A percentile compares a stretch with the other conserved stretches of the same genome.
These are phyloP conservation scores for Rosa hybrid DNA, from an alignment of 331 rosid species.

Conservation along the genomic window DNA sequence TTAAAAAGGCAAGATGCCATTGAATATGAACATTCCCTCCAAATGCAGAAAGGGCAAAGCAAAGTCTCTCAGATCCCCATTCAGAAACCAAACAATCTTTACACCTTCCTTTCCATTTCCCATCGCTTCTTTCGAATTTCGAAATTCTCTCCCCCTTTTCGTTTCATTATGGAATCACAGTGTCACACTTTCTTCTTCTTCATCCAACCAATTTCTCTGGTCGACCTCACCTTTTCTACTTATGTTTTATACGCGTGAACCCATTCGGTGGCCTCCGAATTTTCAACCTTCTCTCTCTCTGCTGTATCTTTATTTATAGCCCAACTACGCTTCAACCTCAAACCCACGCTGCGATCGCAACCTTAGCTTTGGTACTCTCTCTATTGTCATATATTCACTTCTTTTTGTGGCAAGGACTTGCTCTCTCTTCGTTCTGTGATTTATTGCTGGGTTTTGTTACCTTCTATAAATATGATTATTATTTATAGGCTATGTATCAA, in stretches of 20 bases:
- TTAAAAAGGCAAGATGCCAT: not conserved
- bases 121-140: not conserved
- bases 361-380: slow-evolving; percentile 18
- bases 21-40: slow-evolving; percentile 28
- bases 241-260: slow-evolving; percentile 18
- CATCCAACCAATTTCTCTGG: slow-evolving; percentile 13
- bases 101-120: not conserved
- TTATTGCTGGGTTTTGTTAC: not conserved
- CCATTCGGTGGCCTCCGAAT: slow-evolving; percentile 32
- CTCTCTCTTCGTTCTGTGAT: not conserved
- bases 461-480: not conserved
- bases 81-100: not conserved
- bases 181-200: not conserved
- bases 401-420: not conserved
- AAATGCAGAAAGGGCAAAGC: not conserved
- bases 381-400: not conserved
- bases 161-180: not conserved
- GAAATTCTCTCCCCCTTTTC: not conserved
- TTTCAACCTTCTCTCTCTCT: slow-evolving; percentile 8
- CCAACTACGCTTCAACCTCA: not conserved
- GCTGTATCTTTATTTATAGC: slow-evolving; percentile 4
- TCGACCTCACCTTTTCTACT: not conserved
- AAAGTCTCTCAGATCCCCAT: slow-evolving; percentile 2
- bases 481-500: not conserved
- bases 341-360: slow-evolving; percentile 14